Conservation (phyloP, 2,329 filamentous ascomycete species). For the Pseudophaeomoniella oleicola region DNA sequence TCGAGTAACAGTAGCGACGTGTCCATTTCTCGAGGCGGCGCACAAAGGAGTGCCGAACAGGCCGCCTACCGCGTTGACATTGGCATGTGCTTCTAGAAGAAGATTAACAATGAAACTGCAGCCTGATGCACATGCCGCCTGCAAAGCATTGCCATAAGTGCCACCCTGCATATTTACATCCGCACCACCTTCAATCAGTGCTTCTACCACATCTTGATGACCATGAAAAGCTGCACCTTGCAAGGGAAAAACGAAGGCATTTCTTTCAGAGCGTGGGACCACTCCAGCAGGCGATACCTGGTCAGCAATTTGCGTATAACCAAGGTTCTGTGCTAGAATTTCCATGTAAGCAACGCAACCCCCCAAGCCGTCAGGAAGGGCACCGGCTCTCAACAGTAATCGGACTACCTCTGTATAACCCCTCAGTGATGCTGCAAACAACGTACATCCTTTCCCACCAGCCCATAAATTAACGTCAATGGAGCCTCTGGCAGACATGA, state of each 20-base stretch:
- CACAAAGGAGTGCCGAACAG: not conserved
- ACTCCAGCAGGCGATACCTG: no score
- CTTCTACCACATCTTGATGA: slow-evolving; percentile 8
- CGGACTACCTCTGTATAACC: not conserved
- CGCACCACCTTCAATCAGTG: slow-evolving; percentile 14
- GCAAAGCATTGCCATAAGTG: slow-evolving; percentile 8
- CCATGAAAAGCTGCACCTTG: slow-evolving; percentile 5
- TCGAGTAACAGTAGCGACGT: not conserved
- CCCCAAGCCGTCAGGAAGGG: no score
- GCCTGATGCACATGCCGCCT: slow-evolving; percentile 7
- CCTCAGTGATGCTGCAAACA: not conserved
- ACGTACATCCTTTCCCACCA: not conserved
- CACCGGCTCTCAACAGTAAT: not conserved
- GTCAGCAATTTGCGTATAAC: no score
- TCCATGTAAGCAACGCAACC: no score
- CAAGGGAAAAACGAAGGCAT: not conserved
- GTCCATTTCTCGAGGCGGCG: not conserved
- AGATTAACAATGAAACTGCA: slow-evolving; percentile 9
- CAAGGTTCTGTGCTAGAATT: not conserved
- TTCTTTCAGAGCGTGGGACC: not conserved
- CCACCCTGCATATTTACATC: slow-evolving; percentile 10
- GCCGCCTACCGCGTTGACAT: not conserved
- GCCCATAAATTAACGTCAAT: not conserved
- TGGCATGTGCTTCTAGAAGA: slow-evolving; percentile 3
- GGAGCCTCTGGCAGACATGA: not conserved